Evolutionary conservation across 228 moss, liverwort and hornwort genomes (phyloP).

Genomic region (Sphagnum magellanicum): DNA sequence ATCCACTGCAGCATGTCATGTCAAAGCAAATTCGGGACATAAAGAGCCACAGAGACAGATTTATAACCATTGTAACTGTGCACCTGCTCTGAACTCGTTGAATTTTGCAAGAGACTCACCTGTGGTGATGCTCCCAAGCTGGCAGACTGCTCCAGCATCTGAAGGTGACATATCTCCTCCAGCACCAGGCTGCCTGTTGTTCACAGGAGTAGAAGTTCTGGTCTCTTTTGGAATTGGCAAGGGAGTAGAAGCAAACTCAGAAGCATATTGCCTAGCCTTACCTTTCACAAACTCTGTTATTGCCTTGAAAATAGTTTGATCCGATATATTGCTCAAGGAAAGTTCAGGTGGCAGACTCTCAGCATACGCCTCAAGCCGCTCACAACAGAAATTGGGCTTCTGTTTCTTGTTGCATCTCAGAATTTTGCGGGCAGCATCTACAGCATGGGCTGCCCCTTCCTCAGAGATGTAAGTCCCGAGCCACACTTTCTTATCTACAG

Average conservation of each 20-base stretch:
- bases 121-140: too few species aligned
- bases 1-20: too few species aligned
- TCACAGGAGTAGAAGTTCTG: too few species aligned
- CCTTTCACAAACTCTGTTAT: slow-evolving; percentile 14
- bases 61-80: background rate
- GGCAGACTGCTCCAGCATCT: too few species aligned
- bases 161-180: too few species aligned
- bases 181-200: too few species aligned
- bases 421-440: slow-evolving; percentile 21
- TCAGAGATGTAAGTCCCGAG: slow-evolving; percentile 30
- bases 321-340: background rate
- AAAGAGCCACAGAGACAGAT: background rate
- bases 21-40: too few species aligned
- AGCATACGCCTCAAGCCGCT: background rate
- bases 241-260: background rate
- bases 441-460: slow-evolving; percentile 24
- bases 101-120: too few species aligned
- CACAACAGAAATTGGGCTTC: slow-evolving; percentile 15
- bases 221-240: too few species aligned
- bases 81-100: too few species aligned
- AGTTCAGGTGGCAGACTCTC: background rate
- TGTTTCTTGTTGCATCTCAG: slow-evolving; percentile 22
- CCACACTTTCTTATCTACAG: slow-evolving; percentile 37
- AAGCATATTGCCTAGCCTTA: slow-evolving; percentile 19
- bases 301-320: slow-evolving; percentile 13